Conservation (phyloP, 2,329 filamentous ascomycete species). For the Zalaria sp. region DNA sequence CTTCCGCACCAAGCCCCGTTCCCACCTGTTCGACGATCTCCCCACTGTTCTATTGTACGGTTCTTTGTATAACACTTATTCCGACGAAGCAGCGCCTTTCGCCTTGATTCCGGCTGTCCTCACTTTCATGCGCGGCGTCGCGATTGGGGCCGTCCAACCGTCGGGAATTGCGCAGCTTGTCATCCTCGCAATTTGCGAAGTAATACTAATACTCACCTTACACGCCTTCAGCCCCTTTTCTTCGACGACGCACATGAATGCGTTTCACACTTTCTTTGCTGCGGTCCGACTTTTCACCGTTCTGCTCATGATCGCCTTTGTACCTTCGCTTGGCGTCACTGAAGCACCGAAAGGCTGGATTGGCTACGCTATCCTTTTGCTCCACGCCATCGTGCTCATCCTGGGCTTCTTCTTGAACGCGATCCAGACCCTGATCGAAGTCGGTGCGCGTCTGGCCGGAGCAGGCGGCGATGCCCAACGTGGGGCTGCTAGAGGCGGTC, state of each 20-base stretch:
- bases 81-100: slow-evolving; percentile 81
- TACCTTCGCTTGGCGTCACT: slow-evolving; percentile 64
- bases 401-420: slow-evolving; percentile 92
- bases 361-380: slow-evolving; percentile 75
- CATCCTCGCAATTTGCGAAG: slow-evolving; percentile 83
- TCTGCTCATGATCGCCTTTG: slow-evolving; percentile 49
- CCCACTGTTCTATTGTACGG: slow-evolving; percentile 82
- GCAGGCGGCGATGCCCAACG: slow-evolving; percentile 54
- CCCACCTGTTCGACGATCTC: slow-evolving; percentile 84
- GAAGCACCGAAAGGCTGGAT: slow-evolving; percentile 85
- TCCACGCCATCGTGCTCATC: slow-evolving; percentile 73
- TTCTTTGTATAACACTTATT: slow-evolving; percentile 93
- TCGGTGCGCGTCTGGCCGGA: slow-evolving; percentile 66
- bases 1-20: slow-evolving; percentile 63
- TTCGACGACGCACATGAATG: slow-evolving; percentile 89
- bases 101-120: slow-evolving; percentile 75
- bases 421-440: slow-evolving; percentile 78
- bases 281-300: slow-evolving; percentile 57
- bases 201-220: slow-evolving; percentile 74
- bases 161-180: slow-evolving; percentile 90
- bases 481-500: slow-evolving; percentile 51
- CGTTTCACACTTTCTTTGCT: slow-evolving; percentile 80
- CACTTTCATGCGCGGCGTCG: slow-evolving; percentile 73
- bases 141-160: slow-evolving; percentile 82
- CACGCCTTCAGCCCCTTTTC: slow-evolving; percentile 86